Conservation (phyloP, 2,329 filamentous ascomycete species). For the Rhynchosporium secalis region DNA sequence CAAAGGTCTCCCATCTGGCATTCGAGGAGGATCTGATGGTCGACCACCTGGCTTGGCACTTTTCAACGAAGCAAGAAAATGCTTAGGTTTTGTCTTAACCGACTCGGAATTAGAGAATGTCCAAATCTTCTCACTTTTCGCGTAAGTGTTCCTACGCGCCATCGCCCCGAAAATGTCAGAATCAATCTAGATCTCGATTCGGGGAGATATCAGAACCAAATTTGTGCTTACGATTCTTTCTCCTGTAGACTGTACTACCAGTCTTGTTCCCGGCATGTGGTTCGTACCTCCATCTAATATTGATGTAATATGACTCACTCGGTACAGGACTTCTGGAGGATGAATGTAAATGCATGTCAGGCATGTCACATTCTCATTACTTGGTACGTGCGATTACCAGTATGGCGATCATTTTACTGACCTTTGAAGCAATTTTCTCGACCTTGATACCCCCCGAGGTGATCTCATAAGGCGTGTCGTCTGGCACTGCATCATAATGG, state of each 20-base stretch:
- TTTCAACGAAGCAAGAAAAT: conserved; percentile 62
- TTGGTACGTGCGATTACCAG: conserved; percentile 44
- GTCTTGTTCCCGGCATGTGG: conserved; percentile 52
- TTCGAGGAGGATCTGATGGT: conserved; percentile 51
- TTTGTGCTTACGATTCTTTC: conserved; percentile 5
- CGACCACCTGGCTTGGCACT: conserved; percentile 57
- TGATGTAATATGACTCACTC: conserved; percentile 20
- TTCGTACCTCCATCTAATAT: conserved; percentile 39
- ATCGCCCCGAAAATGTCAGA: not conserved
- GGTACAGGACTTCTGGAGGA: conserved; percentile 59
- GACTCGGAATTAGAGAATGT: conserved; percentile 59
- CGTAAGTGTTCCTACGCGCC: conserved; percentile 43
- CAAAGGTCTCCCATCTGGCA: conserved; percentile 50
- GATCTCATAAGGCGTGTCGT: conserved; percentile 56
- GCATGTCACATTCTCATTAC: conserved; percentile 57
- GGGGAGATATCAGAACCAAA: not conserved
- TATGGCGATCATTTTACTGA: conserved; percentile 17
- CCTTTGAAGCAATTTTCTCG: conserved; percentile 43
- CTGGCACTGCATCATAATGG: conserved; percentile 58
- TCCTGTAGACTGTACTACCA: conserved; percentile 52
- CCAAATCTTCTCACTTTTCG: conserved; percentile 57
- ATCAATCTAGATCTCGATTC: not conserved
- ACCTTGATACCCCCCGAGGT: conserved; percentile 48
- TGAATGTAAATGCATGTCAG: conserved; percentile 55
- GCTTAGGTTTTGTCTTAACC: conserved; percentile 58